Percentiles rank a stretch among this genome's conserved stretches.
Conservation (phyloP, 1,284 basidiomycete genomes). For the Cystobasidium slooffiae region DNA sequence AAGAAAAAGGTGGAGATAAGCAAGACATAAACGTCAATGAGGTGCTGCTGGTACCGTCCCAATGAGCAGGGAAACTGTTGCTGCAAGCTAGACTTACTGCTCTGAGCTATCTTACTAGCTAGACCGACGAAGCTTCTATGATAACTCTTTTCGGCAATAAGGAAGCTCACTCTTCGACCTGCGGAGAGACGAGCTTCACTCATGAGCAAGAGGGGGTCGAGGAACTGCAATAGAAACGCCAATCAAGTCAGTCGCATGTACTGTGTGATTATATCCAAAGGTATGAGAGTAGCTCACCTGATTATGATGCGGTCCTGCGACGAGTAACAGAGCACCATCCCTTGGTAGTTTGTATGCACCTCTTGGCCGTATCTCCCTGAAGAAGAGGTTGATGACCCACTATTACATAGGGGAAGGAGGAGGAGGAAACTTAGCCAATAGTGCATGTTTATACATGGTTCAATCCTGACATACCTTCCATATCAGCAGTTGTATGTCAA, state of each 20-base stretch:
- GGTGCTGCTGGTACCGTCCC: no score
- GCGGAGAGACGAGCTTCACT: conserved; percentile 84
- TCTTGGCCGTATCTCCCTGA: conserved; percentile 85
- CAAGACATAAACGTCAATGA: not conserved
- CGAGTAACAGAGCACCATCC: conserved; percentile 92
- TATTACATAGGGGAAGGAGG: no score
- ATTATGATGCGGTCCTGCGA: conserved; percentile 94
- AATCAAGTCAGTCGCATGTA: not conserved
- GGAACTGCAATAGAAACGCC: conserved; percentile 68
- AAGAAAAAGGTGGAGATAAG: not conserved
- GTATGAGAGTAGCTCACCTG: conserved; percentile 66
- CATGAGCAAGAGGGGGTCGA: conserved; percentile 88
- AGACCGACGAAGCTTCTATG: conserved; percentile 78
- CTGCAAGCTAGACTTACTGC: conserved; percentile 69
- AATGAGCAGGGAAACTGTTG: not conserved
- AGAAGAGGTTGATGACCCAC: conserved; percentile 86
- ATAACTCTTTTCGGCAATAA: conserved; percentile 94
- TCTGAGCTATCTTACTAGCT: conserved; percentile 82
- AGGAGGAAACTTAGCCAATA: no score
- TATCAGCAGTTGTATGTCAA: conserved; percentile 34
- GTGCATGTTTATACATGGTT: not conserved
- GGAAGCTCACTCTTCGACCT: conserved; percentile 79
- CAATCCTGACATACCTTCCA: conserved; percentile 31
- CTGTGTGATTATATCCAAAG: not conserved
- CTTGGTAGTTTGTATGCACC: conserved; percentile 93